Evolutionary conservation across 768 basidiomycete species (phyloP).

Genomic region (Xanthoconium stramineum): DNA sequence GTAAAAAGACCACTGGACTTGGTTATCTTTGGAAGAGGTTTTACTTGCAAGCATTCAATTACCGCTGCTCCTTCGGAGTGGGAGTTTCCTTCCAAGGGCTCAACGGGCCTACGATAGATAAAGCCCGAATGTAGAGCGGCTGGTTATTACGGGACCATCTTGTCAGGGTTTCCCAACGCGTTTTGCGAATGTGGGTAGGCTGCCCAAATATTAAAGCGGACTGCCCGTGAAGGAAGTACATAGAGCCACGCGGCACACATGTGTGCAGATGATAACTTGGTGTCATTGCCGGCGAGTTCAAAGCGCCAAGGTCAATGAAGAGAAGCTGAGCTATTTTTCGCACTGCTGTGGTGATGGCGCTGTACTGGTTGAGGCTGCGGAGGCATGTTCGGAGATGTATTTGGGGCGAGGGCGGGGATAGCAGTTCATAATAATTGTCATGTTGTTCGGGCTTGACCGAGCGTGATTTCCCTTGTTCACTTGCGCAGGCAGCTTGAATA

Average conservation of each 20-base stretch:
- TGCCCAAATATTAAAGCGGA: not conserved
- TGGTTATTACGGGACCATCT: too few species aligned
- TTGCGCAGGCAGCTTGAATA: conserved; percentile 22
- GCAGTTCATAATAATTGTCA: conserved; percentile 1
- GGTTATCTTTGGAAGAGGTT: too few species aligned
- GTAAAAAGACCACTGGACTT: too few species aligned
- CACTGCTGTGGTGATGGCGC: not conserved
- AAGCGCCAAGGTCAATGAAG: not conserved
- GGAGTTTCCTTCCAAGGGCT: too few species aligned
- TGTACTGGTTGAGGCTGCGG: too few species aligned
- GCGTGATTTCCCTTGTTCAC: conserved; percentile 31
- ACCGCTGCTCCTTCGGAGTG: too few species aligned
- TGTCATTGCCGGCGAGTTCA: not conserved
- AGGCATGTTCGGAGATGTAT: not conserved
- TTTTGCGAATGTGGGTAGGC: not conserved
- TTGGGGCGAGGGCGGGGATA: conserved; percentile 13
- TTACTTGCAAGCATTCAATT: too few species aligned
- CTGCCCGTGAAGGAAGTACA: not conserved
- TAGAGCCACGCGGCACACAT: conserved; percentile 4
- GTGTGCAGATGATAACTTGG: not conserved
- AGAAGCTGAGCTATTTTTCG: not conserved
- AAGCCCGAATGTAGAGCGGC: too few species aligned
- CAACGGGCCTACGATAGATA: too few species aligned
- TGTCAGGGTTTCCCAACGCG: not conserved
- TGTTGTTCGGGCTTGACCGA: conserved; percentile 30